A percentile compares a stretch with the other conserved stretches of the same genome.
phyloP scores from a whole-genome alignment of 345 rosid genomes.

The Lepidium didymum region DNA sequence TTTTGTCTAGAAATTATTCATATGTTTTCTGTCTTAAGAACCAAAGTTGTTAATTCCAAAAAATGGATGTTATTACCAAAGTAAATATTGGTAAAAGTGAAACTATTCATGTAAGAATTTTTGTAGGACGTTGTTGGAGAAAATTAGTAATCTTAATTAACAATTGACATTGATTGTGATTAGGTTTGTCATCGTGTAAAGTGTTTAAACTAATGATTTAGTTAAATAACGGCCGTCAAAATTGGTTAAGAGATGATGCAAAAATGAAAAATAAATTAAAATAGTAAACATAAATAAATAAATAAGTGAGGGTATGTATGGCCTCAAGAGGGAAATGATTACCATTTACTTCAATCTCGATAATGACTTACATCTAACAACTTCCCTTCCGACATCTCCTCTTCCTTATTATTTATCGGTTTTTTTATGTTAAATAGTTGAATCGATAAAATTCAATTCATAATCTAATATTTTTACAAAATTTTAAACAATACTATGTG shows the following conservation, averaged over 20 bases:
- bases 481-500: too few relatives aligned
- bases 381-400: constrained; percentile 35
- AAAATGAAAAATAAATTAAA: background rate
- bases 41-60: background rate
- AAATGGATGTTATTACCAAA: background rate
- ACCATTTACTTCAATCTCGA: constrained; percentile 55
- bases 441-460: too few relatives aligned
- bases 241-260: background rate
- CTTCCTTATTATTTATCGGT: background rate
- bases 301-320: constrained; percentile 19
- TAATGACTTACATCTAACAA: constrained; percentile 51
- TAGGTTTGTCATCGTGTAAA: background rate
- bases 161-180: background rate
- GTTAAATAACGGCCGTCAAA: constrained; percentile 19
- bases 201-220: background rate
- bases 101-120: background rate
- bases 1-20: background rate
- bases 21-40: background rate
- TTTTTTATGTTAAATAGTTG: background rate
- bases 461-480: too few relatives aligned
- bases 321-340: constrained; percentile 34
- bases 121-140: background rate
- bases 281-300: background rate
- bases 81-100: background rate
- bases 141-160: background rate